phyloP scores from a whole-genome alignment of 306 rosid species.

The Pterocarpus macrocarpus region DNA sequence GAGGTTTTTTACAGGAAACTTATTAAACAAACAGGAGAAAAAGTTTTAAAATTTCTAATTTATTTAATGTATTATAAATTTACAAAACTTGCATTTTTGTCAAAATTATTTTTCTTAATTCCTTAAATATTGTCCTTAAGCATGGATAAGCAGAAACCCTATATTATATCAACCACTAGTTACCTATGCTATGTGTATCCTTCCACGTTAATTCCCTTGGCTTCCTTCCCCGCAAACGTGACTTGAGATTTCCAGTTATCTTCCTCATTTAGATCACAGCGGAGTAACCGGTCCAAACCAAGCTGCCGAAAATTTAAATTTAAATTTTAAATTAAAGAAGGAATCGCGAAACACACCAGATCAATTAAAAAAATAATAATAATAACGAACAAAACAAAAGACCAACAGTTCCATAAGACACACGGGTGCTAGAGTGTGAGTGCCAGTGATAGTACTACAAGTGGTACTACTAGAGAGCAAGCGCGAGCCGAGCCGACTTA shows the following conservation, averaged over 20 bases:
- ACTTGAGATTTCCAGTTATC: constrained; percentile 32
- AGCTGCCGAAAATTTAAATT: not conserved
- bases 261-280: constrained; percentile 23
- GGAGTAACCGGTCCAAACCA: not conserved
- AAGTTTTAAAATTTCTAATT: too few species aligned
- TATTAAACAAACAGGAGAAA: not conserved
- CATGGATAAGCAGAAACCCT: not conserved
- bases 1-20: not conserved
- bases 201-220: constrained; percentile 7
- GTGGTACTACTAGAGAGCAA: not conserved
- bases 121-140: not conserved
- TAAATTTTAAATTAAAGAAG: constrained; percentile 4
- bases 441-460: not conserved
- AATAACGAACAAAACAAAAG: not conserved
- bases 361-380: not conserved
- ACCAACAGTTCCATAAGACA: not conserved
- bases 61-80: too few species aligned
- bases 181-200: not conserved
- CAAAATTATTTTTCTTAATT: not conserved
- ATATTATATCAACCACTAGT: not conserved
- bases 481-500: constrained; percentile 75
- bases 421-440: not conserved
- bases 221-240: not conserved
- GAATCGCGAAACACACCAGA: constrained; percentile 22
- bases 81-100: not conserved